Evolutionary conservation across 73 alveolate species (phyloP).

Genomic region (Paramecium pentaurelia): DNA sequence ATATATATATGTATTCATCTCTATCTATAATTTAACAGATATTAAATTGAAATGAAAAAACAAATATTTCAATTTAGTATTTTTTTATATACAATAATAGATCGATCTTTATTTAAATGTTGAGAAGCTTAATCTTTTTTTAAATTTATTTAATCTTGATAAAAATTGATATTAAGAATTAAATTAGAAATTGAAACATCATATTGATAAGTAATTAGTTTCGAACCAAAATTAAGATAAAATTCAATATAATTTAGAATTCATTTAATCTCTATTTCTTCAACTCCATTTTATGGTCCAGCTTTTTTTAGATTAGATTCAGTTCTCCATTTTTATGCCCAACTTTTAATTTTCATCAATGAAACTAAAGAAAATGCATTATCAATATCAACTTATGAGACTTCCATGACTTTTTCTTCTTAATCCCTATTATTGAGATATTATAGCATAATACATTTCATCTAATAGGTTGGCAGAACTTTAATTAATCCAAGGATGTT

Average conservation of each 20-base stretch:
- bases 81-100: too few relatives aligned
- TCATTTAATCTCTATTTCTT: neutral
- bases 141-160: too few relatives aligned
- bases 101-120: too few relatives aligned
- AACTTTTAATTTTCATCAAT: conserved; percentile 19
- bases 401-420: neutral
- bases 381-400: conserved; percentile 1
- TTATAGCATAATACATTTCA: neutral
- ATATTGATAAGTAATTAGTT: neutral
- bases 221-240: neutral
- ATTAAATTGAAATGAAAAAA: too few relatives aligned
- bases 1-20: neutral
- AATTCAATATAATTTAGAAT: neutral
- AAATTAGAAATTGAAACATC: too few relatives aligned
- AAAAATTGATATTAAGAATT: too few relatives aligned
- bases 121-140: too few relatives aligned
- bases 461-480: conserved; percentile 7
- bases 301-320: neutral
- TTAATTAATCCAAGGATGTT: conserved; percentile 47
- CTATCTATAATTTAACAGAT: too few relatives aligned
- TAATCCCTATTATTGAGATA: neutral
- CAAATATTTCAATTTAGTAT: too few relatives aligned
- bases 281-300: neutral
- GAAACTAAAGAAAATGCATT: conserved; percentile 41
- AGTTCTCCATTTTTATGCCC: conserved; percentile 43